These are phyloP conservation scores for Wickerhamiella lipophila DNA, from an alignment of 805 yeast species.

Conservation along the genomic window DNA sequence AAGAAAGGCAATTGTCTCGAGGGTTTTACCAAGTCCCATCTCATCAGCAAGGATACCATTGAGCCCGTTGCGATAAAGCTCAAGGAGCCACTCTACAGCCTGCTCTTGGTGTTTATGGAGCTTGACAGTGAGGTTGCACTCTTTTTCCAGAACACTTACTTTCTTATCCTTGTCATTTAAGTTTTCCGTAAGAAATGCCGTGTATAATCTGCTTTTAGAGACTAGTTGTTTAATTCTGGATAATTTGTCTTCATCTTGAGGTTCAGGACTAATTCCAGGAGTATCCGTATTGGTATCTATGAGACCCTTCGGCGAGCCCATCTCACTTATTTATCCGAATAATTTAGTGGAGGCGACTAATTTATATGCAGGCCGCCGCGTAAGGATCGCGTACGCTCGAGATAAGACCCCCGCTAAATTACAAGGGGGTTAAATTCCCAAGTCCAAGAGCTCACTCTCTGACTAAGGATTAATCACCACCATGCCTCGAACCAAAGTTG, in stretches of 20 bases:
- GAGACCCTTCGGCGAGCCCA: background rate
- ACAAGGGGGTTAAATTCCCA: too few relatives aligned
- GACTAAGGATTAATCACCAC: background rate
- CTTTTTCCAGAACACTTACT: constrained; percentile 33
- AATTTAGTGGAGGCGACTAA: background rate
- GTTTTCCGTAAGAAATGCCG: constrained; percentile 74
- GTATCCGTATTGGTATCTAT: background rate
- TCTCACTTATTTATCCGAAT: too few relatives aligned
- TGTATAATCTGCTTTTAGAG: constrained; percentile 77
- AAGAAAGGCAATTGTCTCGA: constrained; percentile 72
- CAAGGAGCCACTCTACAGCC: constrained; percentile 82
- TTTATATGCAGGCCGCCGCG: background rate
- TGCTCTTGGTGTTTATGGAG: constrained; percentile 78
- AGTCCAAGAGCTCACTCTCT: background rate
- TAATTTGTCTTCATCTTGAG: constrained; percentile 2
- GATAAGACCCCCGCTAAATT: background rate
- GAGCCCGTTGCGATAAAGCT: constrained; percentile 82
- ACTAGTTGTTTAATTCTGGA: constrained; percentile 55
- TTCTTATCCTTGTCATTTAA: constrained; percentile 28
- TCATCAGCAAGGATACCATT: constrained; percentile 95
- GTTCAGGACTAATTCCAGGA: background rate
- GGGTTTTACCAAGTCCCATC: constrained; percentile 93
- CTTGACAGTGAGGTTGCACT: constrained; percentile 41
- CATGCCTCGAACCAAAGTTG: constrained; percentile 10
- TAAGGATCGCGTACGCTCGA: background rate